Evolutionary conservation across 140 eudicot species (phyloP).

Genomic region (Flaveria floridana): DNA sequence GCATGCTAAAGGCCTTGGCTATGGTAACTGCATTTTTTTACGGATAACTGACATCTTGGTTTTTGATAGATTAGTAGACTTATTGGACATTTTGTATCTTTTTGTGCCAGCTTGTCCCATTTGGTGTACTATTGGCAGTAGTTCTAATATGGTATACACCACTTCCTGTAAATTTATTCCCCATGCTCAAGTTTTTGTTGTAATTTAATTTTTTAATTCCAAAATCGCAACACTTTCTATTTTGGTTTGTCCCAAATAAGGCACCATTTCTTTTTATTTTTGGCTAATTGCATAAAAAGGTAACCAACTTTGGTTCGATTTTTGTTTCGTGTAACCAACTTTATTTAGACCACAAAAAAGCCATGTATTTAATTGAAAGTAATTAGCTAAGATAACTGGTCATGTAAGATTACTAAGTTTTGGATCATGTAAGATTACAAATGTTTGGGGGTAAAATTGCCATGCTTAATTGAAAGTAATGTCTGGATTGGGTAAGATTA

Average conservation of each 20-base stretch:
- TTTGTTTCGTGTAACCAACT: background rate
- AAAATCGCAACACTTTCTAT: background rate
- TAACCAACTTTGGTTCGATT: background rate
- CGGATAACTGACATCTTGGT: background rate
- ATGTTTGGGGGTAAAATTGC: no score
- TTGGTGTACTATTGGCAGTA: conserved; percentile 67
- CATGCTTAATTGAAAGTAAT: no score
- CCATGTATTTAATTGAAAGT: background rate
- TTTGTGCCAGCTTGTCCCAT: conserved; percentile 77
- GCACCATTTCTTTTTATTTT: background rate
- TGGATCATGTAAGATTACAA: no score
- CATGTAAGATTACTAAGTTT: no score
- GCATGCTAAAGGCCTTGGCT: conserved; percentile 88
- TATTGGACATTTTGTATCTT: conserved; percentile 15
- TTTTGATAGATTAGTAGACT: background rate
- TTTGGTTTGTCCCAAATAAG: conserved; percentile 8
- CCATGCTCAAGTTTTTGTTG: conserved; percentile 16
- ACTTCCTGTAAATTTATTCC: conserved; percentile 9
- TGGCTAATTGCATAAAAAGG: conserved; percentile 2
- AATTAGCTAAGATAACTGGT: background rate
- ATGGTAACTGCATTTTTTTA: conserved; percentile 51
- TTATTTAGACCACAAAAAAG: background rate
- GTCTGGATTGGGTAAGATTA: no score
- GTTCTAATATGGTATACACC: conserved; percentile 65
- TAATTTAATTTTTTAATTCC: conserved; percentile 9